phyloP scores from a whole-genome alignment of 108 stramenopile species.

The Aurantiochytrium sp. region DNA sequence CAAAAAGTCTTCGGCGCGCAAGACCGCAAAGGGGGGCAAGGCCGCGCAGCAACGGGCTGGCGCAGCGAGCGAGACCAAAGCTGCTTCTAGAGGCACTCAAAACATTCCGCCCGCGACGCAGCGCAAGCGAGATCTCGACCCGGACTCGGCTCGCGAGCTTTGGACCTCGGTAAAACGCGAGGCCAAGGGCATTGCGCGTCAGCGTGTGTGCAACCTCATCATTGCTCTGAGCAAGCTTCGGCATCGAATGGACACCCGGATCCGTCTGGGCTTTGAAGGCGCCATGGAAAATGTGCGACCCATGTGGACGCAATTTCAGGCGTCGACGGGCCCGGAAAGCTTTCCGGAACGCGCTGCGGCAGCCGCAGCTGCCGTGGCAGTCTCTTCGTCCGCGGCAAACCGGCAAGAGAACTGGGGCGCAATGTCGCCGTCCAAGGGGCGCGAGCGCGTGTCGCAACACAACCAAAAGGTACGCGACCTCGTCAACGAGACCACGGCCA shows the following conservation, averaged over 20 bases:
- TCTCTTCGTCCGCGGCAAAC: no score
- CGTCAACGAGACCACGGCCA: not conserved
- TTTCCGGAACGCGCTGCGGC: no score
- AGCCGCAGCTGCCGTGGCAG: no score
- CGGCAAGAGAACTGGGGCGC: not conserved
- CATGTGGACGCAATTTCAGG: not conserved
- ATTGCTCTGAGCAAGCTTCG: conserved; percentile 9
- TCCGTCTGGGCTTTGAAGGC: not conserved
- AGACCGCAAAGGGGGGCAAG: not conserved
- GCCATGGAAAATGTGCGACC: not conserved
- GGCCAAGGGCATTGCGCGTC: not conserved
- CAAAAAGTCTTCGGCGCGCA: not conserved
- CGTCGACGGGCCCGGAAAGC: not conserved
- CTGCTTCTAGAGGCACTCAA: not conserved
- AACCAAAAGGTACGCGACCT: not conserved
- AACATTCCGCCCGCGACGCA: not conserved
- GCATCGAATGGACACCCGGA: not conserved
- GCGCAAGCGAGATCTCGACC: not conserved
- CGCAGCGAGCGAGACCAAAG: not conserved
- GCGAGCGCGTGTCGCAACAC: not conserved
- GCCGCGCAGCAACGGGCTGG: not conserved
- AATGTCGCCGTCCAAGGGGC: not conserved
- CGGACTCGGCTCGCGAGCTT: not conserved
- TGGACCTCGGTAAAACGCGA: not conserved
- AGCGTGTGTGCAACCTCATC: not conserved